These are phyloP conservation scores for Suhomyces maxii DNA, from an alignment of 1,139 yeast genomes.

Conservation along the genomic window DNA sequence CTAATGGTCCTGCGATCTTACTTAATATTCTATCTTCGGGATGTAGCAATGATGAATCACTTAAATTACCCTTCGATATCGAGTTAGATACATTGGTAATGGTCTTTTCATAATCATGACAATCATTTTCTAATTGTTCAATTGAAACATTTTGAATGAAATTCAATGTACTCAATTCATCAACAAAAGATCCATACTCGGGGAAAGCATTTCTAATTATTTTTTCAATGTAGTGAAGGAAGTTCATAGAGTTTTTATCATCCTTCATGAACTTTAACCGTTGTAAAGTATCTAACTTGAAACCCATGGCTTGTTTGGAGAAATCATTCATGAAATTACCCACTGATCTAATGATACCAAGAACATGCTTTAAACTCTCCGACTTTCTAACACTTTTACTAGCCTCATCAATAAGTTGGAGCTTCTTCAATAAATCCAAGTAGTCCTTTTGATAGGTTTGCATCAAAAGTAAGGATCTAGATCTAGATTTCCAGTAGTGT, in stretches of 20 bases:
- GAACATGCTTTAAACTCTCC: constrained; percentile 60
- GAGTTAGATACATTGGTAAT: constrained; percentile 58
- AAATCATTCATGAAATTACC: constrained; percentile 94
- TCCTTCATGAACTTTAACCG: constrained; percentile 86
- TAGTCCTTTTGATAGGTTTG: constrained; percentile 76
- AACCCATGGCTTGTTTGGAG: constrained; percentile 79
- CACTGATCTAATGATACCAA: constrained; percentile 76
- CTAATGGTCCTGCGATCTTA: constrained; percentile 48
- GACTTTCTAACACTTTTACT: constrained; percentile 61
- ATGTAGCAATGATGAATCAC: constrained; percentile 66
- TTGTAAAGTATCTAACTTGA: constrained; percentile 77
- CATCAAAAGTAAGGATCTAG: constrained; percentile 69
- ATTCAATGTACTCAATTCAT: constrained; percentile 66
- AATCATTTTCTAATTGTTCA: constrained; percentile 74
- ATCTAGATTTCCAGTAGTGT: constrained; percentile 82
- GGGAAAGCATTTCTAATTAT: constrained; percentile 77
- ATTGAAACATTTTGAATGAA: constrained; percentile 68
- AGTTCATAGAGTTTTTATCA: constrained; percentile 71
- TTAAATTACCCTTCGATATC: constrained; percentile 68
- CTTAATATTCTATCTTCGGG: constrained; percentile 71
- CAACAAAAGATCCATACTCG: constrained; percentile 71
- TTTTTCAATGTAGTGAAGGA: constrained; percentile 84
- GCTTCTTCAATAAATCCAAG: constrained; percentile 61
- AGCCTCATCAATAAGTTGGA: constrained; percentile 68
- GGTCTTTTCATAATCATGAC: constrained; percentile 57